phyloP scores from a whole-genome alignment of 768 basidiomycete genomes.

The Xerocomellus intermedius region DNA sequence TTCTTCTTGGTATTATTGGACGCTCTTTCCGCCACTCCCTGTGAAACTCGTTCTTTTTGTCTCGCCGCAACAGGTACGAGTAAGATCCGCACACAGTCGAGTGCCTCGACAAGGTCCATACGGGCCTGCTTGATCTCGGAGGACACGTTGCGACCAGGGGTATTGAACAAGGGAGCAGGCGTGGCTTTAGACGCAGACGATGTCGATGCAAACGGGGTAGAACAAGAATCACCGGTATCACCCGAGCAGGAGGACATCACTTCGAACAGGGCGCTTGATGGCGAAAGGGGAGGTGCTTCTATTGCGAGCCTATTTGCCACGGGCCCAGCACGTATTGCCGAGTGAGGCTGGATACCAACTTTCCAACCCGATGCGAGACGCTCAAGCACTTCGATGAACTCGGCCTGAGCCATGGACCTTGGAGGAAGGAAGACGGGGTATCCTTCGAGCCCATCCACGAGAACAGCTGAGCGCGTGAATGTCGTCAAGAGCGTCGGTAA shows the following conservation, averaged over 20 bases:
- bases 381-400: slow-evolving; percentile 83
- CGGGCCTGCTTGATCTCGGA: slow-evolving; percentile 17
- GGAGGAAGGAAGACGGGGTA: slow-evolving; percentile 88
- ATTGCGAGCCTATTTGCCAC: slow-evolving; percentile 47
- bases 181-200: slow-evolving; percentile 19
- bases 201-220: slow-evolving; percentile 20
- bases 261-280: slow-evolving; percentile 23
- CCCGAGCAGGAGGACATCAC: slow-evolving; percentile 25
- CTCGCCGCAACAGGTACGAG: slow-evolving; percentile 67
- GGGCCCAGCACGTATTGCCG: slow-evolving; percentile 31
- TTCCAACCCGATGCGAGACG: slow-evolving; percentile 78
- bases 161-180: slow-evolving; percentile 20
- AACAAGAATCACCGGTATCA: slow-evolving; percentile 17
- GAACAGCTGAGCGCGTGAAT: slow-evolving; percentile 62
- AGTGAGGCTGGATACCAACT: slow-evolving; percentile 60
- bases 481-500: slow-evolving; percentile 59
- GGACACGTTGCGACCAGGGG: slow-evolving; percentile 22
- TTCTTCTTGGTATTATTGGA: slow-evolving; percentile 46
- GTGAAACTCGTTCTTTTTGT: slow-evolving; percentile 58
- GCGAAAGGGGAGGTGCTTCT: slow-evolving; percentile 29
- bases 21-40: slow-evolving; percentile 48
- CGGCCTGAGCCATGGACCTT: slow-evolving; percentile 86
- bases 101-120: slow-evolving; percentile 48
- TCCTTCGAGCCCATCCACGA: slow-evolving; percentile 82
- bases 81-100: slow-evolving; percentile 71